phyloP scores from a whole-genome alignment of 371 early-diverging fungal genomes.

The Syncephalastrum monosporum region DNA sequence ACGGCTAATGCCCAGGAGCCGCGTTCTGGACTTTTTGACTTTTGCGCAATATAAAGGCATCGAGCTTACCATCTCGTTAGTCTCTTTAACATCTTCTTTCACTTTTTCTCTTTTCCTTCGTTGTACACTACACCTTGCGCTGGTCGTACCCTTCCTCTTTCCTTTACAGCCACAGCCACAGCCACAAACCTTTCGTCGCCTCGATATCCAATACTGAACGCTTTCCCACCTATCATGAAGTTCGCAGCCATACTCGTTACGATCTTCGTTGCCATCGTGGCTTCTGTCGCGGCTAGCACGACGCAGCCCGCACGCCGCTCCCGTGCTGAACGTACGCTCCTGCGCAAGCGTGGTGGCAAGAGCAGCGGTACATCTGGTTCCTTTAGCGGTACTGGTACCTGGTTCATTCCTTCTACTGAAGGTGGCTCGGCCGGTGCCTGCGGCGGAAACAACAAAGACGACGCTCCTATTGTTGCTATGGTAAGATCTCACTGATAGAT shows the following conservation, averaged over 20 bases:
- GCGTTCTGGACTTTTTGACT: too few species aligned
- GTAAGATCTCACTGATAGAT: constrained; percentile 4
- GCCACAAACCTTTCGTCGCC: constrained; percentile 1
- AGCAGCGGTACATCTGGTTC: constrained; percentile 1
- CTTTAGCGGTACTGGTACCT: constrained; percentile 27
- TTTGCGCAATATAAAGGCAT: too few species aligned
- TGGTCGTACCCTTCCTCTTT: constrained; percentile 4
- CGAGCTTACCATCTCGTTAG: too few species aligned
- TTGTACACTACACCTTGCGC: constrained; percentile 5
- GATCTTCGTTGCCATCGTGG: constrained; percentile 7
- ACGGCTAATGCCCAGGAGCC: too few species aligned
- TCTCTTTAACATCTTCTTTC: not conserved
- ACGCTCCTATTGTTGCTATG: constrained; percentile 26
- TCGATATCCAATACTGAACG: constrained; percentile 4
- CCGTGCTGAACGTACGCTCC: constrained; percentile 11
- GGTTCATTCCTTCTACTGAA: constrained; percentile 27
- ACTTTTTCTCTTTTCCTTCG: constrained; percentile 5
- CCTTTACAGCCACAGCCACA: not conserved
- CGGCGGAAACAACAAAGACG: constrained; percentile 20
- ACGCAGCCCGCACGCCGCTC: too few species aligned
- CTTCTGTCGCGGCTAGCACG: constrained; percentile 5
- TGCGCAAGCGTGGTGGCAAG: constrained; percentile 5
- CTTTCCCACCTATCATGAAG: constrained; percentile 2
- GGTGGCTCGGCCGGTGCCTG: constrained; percentile 30
- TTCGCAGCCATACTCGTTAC: constrained; percentile 2